These are phyloP conservation scores for Epichloe glyceriae DNA, from an alignment of 2,329 filamentous ascomycete genomes.

Conservation along the genomic window DNA sequence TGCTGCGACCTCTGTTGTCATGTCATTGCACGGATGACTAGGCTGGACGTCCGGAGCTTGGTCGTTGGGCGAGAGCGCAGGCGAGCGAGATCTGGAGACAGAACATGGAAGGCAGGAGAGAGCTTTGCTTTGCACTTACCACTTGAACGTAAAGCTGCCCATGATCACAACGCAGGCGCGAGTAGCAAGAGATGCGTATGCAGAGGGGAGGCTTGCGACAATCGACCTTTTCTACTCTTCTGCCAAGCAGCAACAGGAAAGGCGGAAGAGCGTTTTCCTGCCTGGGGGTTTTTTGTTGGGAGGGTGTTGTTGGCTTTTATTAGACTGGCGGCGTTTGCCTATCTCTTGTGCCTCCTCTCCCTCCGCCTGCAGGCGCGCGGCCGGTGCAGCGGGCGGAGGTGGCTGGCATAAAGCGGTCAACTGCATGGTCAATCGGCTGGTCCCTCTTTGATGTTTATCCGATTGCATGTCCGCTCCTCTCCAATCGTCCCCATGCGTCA, in stretches of 20 bases:
- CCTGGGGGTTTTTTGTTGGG: not conserved
- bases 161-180: conserved; percentile 27
- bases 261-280: not conserved
- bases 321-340: not conserved
- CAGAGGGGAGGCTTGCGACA: not conserved
- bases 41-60: not conserved
- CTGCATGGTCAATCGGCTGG: not conserved
- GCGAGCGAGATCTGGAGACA: not conserved
- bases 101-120: not conserved
- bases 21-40: not conserved
- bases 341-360: not conserved
- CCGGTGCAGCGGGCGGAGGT: not conserved
- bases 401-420: conserved; percentile 2
- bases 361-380: not conserved
- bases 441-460: not conserved
- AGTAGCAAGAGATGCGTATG: not conserved
- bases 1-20: not conserved
- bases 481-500: not conserved
- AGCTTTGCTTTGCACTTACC: conserved; percentile 33
- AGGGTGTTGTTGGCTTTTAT: conserved; percentile 2
- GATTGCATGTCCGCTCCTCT: too few species aligned
- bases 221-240: not conserved
- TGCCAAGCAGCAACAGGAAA: not conserved
- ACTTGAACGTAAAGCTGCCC: conserved; percentile 59
- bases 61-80: not conserved